A percentile compares a stretch with the other conserved stretches of the same genome.
Evolutionary conservation across 1,139 yeast genomes (phyloP).

Genomic region (Scheffersomyces quercinus): DNA sequence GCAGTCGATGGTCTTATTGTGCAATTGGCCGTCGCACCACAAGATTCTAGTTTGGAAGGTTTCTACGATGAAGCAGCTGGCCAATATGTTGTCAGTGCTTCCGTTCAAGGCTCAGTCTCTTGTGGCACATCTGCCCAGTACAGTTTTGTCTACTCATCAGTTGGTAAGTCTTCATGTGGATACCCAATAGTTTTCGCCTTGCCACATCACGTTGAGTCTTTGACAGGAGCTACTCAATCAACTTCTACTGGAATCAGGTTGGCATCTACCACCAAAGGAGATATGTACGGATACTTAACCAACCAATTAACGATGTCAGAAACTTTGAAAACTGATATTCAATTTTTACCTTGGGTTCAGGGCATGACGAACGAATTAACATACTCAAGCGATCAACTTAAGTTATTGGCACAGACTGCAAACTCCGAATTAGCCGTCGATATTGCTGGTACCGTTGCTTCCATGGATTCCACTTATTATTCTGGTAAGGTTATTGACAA

Average conservation of each 20-base stretch:
- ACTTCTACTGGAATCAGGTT: constrained; percentile 50
- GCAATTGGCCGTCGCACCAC: constrained; percentile 56
- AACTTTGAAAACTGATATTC: constrained; percentile 47
- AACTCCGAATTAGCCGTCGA: constrained; percentile 59
- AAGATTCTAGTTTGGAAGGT: constrained; percentile 17
- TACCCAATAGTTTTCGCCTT: constrained; percentile 62
- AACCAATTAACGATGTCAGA: constrained; percentile 52
- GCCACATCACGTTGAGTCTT: constrained; percentile 67
- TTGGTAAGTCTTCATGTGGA: constrained; percentile 55
- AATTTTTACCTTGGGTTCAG: constrained; percentile 62
- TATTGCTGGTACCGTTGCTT: constrained; percentile 49
- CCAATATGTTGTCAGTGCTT: constrained; percentile 35
- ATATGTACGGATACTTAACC: constrained; percentile 60
- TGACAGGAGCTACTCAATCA: constrained; percentile 35
- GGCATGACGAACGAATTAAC: constrained; percentile 29
- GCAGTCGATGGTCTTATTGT: constrained; percentile 56
- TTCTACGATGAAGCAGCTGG: constrained; percentile 41
- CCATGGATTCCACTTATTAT: constrained; percentile 56
- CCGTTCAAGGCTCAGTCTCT: constrained; percentile 27
- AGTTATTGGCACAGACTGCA: constrained; percentile 55
- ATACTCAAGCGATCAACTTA: constrained; percentile 53
- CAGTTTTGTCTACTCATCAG: constrained; percentile 50
- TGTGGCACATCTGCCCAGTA: constrained; percentile 48
- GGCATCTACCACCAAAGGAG: constrained; percentile 66
- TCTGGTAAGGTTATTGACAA: constrained; percentile 76